Conservation (phyloP, 2,329 filamentous ascomycete species). For the Venturiaceae sp. region DNA sequence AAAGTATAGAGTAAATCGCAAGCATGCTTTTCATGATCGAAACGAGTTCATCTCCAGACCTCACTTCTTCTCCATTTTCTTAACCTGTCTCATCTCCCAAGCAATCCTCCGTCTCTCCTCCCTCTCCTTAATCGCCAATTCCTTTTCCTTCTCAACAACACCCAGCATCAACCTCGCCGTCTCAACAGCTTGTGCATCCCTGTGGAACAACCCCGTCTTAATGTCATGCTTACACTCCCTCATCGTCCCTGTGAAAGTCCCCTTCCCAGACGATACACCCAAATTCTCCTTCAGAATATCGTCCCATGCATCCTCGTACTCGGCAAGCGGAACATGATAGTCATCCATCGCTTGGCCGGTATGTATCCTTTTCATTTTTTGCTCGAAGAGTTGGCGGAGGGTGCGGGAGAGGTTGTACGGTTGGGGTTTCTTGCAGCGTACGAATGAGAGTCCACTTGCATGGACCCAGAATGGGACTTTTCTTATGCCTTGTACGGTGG, state of each 20-base stretch:
- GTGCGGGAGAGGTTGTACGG: conserved; percentile 47
- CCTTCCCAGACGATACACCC: conserved; percentile 14
- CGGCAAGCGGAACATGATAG: conserved; percentile 27
- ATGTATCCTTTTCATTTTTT: conserved; percentile 33
- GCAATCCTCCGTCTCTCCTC: background rate
- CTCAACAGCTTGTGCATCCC: conserved; percentile 19
- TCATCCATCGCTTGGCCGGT: conserved; percentile 30
- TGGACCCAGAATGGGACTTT: conserved; percentile 50
- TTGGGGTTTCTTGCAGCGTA: conserved; percentile 59
- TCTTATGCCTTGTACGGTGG: conserved; percentile 41
- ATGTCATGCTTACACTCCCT: conserved; percentile 14
- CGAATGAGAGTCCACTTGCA: conserved; percentile 49
- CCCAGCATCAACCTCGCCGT: conserved; percentile 32
- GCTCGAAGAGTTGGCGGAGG: conserved; percentile 41
- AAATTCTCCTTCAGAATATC: conserved; percentile 17
- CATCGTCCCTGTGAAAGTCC: background rate
- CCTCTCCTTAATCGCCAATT: conserved; percentile 28
- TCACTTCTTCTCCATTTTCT: too few species aligned
- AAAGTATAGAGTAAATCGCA: too few species aligned
- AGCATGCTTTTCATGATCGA: too few species aligned
- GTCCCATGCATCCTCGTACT: conserved; percentile 42
- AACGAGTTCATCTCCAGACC: too few species aligned
- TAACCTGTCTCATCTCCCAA: background rate
- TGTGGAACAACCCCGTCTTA: conserved; percentile 14
- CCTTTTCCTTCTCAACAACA: conserved; percentile 38